Evolutionary conservation across 768 basidiomycete species (phyloP).

Genomic region (Termitomyces heimii): DNA sequence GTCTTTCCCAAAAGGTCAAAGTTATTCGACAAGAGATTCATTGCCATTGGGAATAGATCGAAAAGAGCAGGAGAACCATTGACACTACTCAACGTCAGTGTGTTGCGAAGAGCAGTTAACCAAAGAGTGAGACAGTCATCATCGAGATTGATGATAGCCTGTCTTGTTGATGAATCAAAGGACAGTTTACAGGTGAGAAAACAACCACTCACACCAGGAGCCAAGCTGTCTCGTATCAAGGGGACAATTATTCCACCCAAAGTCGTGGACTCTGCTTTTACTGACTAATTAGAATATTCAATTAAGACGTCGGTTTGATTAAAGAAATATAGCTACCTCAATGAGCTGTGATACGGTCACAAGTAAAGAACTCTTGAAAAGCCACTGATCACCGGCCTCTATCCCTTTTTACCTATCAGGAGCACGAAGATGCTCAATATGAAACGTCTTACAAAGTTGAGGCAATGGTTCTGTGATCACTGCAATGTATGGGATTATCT

Average conservation of each 20-base stretch:
- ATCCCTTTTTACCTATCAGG: slow-evolving; percentile 44
- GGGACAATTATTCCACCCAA: slow-evolving; percentile 54
- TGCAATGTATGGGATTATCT: slow-evolving; percentile 66
- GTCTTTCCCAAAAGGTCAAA: slow-evolving; percentile 70
- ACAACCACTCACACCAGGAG: slow-evolving; percentile 39
- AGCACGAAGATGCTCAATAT: background rate
- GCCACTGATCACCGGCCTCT: slow-evolving; percentile 58
- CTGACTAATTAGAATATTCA: slow-evolving; percentile 39
- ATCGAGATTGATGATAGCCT: slow-evolving; percentile 70
- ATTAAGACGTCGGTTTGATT: too few relatives aligned
- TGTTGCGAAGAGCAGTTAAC: slow-evolving; percentile 64
- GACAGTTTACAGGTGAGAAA: background rate
- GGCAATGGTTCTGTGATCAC: slow-evolving; percentile 64
- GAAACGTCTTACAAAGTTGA: slow-evolving; percentile 53
- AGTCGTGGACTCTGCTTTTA: slow-evolving; percentile 52
- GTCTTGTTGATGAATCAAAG: slow-evolving; percentile 10
- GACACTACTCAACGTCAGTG: slow-evolving; percentile 42
- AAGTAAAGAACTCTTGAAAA: slow-evolving; percentile 68
- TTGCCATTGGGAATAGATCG: slow-evolving; percentile 58
- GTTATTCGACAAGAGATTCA: slow-evolving; percentile 58
- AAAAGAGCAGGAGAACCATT: slow-evolving; percentile 46
- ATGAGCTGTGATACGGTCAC: slow-evolving; percentile 66
- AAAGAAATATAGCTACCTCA: slow-evolving; percentile 35
- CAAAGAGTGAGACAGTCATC: slow-evolving; percentile 76
- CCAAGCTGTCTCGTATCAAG: slow-evolving; percentile 59